A percentile compares a stretch with the other conserved stretches of the same genome.
These are phyloP conservation scores for Gillenia trifoliata DNA, from an alignment of 306 rosid genomes.

Conservation along the genomic window DNA sequence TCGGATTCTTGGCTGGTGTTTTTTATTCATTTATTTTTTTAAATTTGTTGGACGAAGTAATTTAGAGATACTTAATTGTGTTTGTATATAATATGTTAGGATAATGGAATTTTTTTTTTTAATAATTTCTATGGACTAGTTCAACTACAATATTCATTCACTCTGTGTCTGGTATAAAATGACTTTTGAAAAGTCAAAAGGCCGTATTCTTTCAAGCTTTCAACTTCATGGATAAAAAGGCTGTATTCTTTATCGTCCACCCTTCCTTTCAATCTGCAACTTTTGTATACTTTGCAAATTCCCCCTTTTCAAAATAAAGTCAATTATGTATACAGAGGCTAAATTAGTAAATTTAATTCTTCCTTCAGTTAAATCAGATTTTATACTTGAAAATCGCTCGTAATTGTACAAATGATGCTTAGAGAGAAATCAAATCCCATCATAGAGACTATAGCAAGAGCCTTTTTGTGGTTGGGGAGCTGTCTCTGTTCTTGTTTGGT, in stretches of 20 bases:
- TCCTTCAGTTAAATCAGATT: background rate
- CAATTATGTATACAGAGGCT: background rate
- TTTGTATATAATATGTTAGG: background rate
- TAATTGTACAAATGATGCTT: background rate
- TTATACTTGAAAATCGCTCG: background rate
- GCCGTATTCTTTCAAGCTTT: background rate
- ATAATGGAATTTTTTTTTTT: too few relatives aligned
- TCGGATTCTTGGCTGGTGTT: background rate
- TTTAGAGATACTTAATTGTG: background rate
- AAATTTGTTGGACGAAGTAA: background rate
- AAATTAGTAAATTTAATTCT: background rate
- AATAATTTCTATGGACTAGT: background rate
- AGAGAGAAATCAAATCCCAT: background rate
- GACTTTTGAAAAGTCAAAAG: background rate
- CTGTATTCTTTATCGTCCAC: background rate
- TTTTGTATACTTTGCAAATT: background rate
- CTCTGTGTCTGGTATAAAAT: background rate
- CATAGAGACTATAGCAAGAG: background rate
- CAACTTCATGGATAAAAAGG: background rate
- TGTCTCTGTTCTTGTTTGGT: background rate
- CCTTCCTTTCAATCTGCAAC: background rate
- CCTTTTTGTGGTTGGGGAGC: background rate
- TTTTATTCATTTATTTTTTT: background rate
- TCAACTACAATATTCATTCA: background rate
- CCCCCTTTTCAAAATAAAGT: background rate